These are phyloP conservation scores for Quercus ilex DNA, from an alignment of 306 rosid species.

Conservation along the genomic window DNA sequence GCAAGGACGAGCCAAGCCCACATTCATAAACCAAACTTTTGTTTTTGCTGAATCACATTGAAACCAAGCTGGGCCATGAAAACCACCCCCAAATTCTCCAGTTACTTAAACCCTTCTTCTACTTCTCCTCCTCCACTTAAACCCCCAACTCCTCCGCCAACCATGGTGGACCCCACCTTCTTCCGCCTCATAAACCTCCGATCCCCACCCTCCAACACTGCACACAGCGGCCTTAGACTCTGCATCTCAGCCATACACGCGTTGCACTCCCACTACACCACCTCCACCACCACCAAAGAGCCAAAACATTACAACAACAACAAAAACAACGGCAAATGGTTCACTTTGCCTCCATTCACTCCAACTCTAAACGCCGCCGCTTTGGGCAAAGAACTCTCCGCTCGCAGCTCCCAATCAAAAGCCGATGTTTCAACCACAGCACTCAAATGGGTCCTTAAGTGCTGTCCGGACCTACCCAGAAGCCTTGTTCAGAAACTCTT, in stretches of 20 bases:
- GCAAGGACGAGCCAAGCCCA: not conserved
- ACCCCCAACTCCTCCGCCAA: not conserved
- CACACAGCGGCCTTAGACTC: not conserved
- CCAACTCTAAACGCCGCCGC: constrained; percentile 29
- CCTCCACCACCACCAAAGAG: not conserved
- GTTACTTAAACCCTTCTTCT: not conserved
- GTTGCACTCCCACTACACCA: constrained; percentile 12
- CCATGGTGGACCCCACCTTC: constrained; percentile 10
- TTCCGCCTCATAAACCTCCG: constrained; percentile 33
- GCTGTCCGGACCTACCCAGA: constrained; percentile 83
- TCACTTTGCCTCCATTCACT: constrained; percentile 58
- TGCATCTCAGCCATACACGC: constrained; percentile 3
- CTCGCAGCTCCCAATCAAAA: not conserved
- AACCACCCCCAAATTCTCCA: not conserved
- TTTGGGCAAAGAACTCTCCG: constrained; percentile 29
- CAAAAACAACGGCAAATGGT: constrained; percentile 38
- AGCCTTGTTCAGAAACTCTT: constrained; percentile 86
- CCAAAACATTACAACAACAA: constrained; percentile 1
- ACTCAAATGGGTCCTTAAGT: constrained; percentile 67
- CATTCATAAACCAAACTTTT: no score
- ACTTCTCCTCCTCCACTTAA: not conserved
- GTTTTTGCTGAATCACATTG: not conserved
- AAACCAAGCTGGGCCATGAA: no score
- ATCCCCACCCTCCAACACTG: constrained; percentile 1
- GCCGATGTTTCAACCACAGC: constrained; percentile 38